Conservation (phyloP, 1,284 basidiomycete genomes). For the Ceratorhiza oryzae-sativae region DNA sequence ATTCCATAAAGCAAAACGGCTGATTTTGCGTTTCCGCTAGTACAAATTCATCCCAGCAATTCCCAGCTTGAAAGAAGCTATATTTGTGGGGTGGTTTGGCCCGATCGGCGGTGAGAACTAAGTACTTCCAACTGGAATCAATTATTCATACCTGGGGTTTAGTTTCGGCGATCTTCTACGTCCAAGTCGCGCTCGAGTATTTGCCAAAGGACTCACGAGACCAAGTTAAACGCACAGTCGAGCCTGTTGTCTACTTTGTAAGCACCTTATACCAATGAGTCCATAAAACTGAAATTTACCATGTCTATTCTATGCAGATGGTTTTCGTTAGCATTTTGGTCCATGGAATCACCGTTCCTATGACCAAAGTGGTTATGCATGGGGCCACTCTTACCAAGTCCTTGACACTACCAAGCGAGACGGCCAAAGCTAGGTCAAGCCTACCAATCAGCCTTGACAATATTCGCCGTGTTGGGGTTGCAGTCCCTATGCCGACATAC, state of each 20-base stretch:
- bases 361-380: conserved; percentile 2
- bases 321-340: conserved; percentile 30
- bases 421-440: background rate
- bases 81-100: conserved; percentile 33
- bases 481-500: conserved; percentile 12
- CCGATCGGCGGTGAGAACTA: conserved; percentile 11
- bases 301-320: background rate
- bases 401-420: conserved; percentile 2
- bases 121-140: background rate
- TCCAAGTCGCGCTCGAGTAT: conserved; percentile 29
- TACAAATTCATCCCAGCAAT: conserved; percentile 29
- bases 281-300: background rate
- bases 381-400: conserved; percentile 24
- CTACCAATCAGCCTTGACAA: background rate
- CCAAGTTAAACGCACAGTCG: conserved; percentile 20
- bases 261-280: background rate
- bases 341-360: conserved; percentile 26
- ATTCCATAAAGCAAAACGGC: no score
- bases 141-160: background rate
- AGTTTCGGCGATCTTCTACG: conserved; percentile 33
- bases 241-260: conserved; percentile 30
- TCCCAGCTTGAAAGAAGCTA: conserved; percentile 6
- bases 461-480: conserved; percentile 22
- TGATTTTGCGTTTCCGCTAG: background rate
- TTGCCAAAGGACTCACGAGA: conserved; percentile 26